Percentiles rank a stretch among this genome's conserved stretches.
phyloP scores from a whole-genome alignment of 139 green algal species.

The Haematococcus sp. region DNA sequence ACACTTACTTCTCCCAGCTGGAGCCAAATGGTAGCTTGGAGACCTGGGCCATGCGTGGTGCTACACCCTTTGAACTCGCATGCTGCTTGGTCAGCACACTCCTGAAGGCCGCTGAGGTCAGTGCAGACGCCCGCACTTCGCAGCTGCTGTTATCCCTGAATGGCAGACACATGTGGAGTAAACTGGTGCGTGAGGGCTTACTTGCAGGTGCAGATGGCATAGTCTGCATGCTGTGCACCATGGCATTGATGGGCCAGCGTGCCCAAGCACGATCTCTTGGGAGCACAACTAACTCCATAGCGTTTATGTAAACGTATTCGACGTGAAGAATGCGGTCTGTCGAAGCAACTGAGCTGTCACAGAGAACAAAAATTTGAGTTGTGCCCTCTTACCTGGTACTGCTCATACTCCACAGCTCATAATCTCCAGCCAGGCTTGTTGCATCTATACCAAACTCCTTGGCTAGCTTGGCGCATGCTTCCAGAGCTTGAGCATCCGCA shows the following conservation, averaged over 20 bases:
- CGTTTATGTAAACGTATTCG: too few species aligned
- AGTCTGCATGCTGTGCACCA: too few species aligned
- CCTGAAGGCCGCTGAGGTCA: neutral
- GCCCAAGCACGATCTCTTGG: too few species aligned
- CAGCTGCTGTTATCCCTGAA: neutral
- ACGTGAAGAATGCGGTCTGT: neutral
- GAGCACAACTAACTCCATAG: too few species aligned
- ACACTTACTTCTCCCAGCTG: too few species aligned
- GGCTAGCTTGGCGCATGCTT: neutral
- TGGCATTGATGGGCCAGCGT: too few species aligned
- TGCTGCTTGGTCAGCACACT: neutral
- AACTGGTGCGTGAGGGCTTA: neutral
- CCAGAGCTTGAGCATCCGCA: conserved; percentile 1
- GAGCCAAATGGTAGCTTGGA: too few species aligned
- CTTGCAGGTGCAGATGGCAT: neutral
- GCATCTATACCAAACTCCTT: conserved; percentile 6
- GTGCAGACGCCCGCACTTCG: neutral
- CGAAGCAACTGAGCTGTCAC: neutral
- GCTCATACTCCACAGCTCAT: conserved; percentile 1
- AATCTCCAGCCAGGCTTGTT: neutral
- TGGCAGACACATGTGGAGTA: neutral
- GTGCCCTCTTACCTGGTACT: conserved; percentile 4
- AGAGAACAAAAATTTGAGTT: neutral
- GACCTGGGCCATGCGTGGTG: too few species aligned
- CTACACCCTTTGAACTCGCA: neutral